Conservation (phyloP, 495 filamentous ascomycete species). For the Cladorrhinum samala region DNA sequence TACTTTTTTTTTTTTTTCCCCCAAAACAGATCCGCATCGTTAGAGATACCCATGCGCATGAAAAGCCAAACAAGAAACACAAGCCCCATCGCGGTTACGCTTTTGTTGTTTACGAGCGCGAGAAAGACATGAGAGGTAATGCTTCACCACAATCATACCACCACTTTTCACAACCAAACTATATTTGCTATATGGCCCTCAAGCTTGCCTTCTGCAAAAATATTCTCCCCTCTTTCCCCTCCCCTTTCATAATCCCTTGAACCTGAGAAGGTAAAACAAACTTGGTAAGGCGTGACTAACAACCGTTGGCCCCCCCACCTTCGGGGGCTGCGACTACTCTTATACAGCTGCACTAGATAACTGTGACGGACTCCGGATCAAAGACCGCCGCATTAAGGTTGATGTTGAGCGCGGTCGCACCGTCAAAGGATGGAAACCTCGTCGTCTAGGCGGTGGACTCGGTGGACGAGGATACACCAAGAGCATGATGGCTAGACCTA, state of each 20-base stretch:
- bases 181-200: slow-evolving; percentile 41
- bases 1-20: slow-evolving; percentile 11
- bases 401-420: slow-evolving; percentile 96
- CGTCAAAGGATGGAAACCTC: slow-evolving; percentile 88
- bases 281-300: slow-evolving; percentile 52
- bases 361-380: slow-evolving; percentile 84
- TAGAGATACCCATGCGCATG: slow-evolving; percentile 55
- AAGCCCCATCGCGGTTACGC: slow-evolving; percentile 89
- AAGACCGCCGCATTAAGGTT: slow-evolving; percentile 83
- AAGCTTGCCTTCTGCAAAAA: slow-evolving; percentile 43
- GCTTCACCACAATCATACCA: slow-evolving; percentile 32
- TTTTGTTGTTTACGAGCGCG: slow-evolving; percentile 94
- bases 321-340: too few relatives aligned
- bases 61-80: slow-evolving; percentile 69
- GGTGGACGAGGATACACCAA: slow-evolving; percentile 93
- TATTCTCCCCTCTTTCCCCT: slow-evolving; percentile 10
- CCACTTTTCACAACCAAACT: slow-evolving; percentile 28
- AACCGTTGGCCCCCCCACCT: slow-evolving; percentile 41
- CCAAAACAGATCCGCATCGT: slow-evolving; percentile 75
- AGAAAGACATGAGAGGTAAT: slow-evolving; percentile 99
- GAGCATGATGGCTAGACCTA: slow-evolving; percentile 64
- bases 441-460: slow-evolving; percentile 84
- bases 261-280: slow-evolving; percentile 25
- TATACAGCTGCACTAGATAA: slow-evolving; percentile 52
- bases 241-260: slow-evolving; percentile 15